phyloP scores from a whole-genome alignment of 177 flowering plant species.

The Tripterygium wilfordii region DNA sequence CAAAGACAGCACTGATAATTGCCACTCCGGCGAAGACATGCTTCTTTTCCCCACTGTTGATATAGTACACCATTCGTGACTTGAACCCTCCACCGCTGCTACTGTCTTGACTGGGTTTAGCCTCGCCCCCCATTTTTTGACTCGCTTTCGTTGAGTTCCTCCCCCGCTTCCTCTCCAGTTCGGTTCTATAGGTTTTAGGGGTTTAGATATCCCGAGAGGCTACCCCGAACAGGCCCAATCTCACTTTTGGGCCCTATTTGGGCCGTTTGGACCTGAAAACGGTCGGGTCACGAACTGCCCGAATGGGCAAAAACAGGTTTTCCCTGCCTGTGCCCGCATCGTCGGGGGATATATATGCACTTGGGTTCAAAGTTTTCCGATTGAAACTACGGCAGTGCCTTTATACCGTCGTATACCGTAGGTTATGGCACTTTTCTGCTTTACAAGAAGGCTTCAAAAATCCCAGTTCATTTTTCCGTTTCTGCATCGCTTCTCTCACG shows the following conservation, averaged over 20 bases:
- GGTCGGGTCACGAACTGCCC: too few species aligned
- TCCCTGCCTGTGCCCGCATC: too few species aligned
- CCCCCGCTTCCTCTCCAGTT: not conserved
- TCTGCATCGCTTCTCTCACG: not conserved
- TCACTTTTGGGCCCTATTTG: too few species aligned
- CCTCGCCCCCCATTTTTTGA: constrained; percentile 15
- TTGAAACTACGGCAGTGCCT: too few species aligned
- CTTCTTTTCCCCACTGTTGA: constrained; percentile 44
- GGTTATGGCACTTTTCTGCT: constrained; percentile 16
- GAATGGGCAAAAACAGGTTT: too few species aligned
- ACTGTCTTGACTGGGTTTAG: constrained; percentile 6
- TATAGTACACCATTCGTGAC: constrained; percentile 26
- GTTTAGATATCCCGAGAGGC: too few species aligned
- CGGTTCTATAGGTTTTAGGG: not conserved
- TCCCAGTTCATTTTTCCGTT: constrained; percentile 3
- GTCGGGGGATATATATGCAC: too few species aligned
- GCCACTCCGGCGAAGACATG: constrained; percentile 36
- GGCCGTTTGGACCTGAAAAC: too few species aligned
- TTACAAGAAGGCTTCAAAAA: constrained; percentile 13
- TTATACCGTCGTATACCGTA: too few species aligned
- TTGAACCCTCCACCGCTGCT: constrained; percentile 25
- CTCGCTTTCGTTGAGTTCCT: not conserved
- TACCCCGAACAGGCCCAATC: too few species aligned
- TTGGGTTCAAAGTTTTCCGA: too few species aligned
- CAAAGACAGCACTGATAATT: constrained; percentile 23